Percentiles rank a stretch among this genome's conserved stretches.
Evolutionary conservation across 768 basidiomycete genomes (phyloP).

Genomic region (Panellus pusillus): DNA sequence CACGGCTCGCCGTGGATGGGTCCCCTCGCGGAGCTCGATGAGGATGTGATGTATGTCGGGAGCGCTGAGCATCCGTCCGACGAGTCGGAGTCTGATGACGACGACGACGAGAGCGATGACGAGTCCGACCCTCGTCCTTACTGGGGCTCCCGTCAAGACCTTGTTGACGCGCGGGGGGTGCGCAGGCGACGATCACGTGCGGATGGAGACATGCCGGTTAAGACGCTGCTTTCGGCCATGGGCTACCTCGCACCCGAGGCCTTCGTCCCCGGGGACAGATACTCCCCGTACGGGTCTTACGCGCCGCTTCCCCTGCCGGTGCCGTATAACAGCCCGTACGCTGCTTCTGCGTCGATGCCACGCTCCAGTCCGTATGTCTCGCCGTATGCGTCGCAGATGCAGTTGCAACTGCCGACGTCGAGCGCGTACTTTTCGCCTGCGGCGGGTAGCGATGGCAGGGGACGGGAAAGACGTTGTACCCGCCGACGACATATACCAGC

Average conservation of each 20-base stretch:
- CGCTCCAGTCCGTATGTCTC: conserved; percentile 1
- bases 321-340: conserved; percentile 6
- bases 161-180: too few relatives aligned
- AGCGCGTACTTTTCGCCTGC: conserved; percentile 2
- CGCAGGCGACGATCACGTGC: too few relatives aligned
- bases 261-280: conserved; percentile 2
- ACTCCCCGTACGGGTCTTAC: conserved; percentile 14
- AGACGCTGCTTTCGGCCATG: conserved; percentile 9
- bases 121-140: neutral
- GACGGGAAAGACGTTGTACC: too few relatives aligned
- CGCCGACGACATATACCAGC: too few relatives aligned
- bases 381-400: neutral
- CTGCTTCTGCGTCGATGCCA: neutral
- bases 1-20: conserved; percentile 16
- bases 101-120: neutral
- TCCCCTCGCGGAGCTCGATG: conserved; percentile 13
- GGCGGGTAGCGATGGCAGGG: too few relatives aligned
- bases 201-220: conserved; percentile 1
- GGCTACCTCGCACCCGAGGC: conserved; percentile 19
- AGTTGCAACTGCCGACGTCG: conserved; percentile 5
- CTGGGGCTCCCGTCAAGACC: neutral
- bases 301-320: neutral
- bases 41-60: conserved; percentile 13
- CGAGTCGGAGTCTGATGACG: neutral
- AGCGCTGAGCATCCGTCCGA: neutral